These are phyloP conservation scores for Leptodermis oblonga DNA, from an alignment of 257 asterid species.

Conservation along the genomic window DNA sequence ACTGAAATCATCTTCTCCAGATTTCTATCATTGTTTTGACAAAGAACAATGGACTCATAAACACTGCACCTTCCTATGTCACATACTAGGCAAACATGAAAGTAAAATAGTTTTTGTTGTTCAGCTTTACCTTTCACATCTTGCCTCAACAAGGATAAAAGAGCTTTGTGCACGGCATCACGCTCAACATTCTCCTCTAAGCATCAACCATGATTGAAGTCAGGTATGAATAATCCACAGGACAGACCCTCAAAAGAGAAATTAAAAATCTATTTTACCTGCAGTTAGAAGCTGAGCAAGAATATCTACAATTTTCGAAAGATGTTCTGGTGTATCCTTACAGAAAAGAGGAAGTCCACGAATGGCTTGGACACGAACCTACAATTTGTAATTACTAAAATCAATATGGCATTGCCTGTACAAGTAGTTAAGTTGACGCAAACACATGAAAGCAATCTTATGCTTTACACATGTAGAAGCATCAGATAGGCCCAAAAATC, in stretches of 20 bases:
- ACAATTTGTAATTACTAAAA: conserved; percentile 15
- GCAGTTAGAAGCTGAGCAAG: conserved; percentile 96
- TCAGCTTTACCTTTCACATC: conserved; percentile 65
- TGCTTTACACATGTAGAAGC: background rate
- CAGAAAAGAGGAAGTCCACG: conserved; percentile 97
- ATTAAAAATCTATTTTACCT: conserved; percentile 42
- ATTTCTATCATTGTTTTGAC: background rate
- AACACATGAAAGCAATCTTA: background rate
- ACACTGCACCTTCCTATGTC: background rate
- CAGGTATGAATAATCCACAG: conserved; percentile 8
- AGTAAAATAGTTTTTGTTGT: background rate
- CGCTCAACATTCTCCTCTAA: conserved; percentile 96
- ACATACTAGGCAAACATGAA: background rate
- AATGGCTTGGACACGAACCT: conserved; percentile 94
- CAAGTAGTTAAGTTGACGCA: background rate
- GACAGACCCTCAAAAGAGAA: conserved; percentile 9
- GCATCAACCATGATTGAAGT: conserved; percentile 13
- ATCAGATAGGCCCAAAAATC: background rate
- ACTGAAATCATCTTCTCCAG: background rate
- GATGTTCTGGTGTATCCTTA: conserved; percentile 95
- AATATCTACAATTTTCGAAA: conserved; percentile 87
- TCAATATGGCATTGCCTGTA: no score
- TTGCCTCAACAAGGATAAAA: conserved; percentile 83
- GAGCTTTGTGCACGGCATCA: conserved; percentile 94
- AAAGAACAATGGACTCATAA: background rate